phyloP scores from a whole-genome alignment of 2,329 filamentous ascomycete genomes.

The Colletotrichum karsti region DNA sequence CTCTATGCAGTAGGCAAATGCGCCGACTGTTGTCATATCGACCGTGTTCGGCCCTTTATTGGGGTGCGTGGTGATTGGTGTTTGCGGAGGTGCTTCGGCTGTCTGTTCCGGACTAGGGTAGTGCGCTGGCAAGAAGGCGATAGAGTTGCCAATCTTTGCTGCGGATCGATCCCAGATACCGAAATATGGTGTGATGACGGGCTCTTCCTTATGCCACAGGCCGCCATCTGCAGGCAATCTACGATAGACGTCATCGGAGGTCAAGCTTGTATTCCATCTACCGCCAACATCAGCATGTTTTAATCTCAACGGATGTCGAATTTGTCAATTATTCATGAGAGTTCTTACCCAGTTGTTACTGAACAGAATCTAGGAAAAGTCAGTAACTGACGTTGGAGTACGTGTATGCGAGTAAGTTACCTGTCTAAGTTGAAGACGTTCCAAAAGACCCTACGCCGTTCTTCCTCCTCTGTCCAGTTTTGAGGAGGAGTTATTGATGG shows the following conservation, averaged over 20 bases:
- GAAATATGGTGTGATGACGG: slow-evolving; percentile 51
- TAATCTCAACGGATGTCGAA: too few species aligned
- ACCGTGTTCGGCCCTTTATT: slow-evolving; percentile 24
- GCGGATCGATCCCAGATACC: slow-evolving; percentile 53
- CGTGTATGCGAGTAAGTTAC: slow-evolving; percentile 16
- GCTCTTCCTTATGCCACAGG: slow-evolving; percentile 48
- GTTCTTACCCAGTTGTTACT: slow-evolving; percentile 32
- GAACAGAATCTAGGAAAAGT: slow-evolving; percentile 31
- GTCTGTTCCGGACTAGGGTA: slow-evolving; percentile 36
- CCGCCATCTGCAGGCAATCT: slow-evolving; percentile 47
- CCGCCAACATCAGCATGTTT: too few species aligned
- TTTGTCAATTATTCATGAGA: too few species aligned
- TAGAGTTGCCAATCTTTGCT: slow-evolving; percentile 47
- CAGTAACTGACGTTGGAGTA: rapidly evolving
- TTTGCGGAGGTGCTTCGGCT: slow-evolving; percentile 25
- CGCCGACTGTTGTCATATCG: slow-evolving; percentile 49
- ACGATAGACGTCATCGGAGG: slow-evolving; percentile 39
- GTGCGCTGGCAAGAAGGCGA: slow-evolving; percentile 45
- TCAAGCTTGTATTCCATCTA: slow-evolving; percentile 43
- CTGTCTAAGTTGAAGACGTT: slow-evolving; percentile 42
- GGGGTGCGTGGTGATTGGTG: background rate
- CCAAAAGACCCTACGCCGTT: slow-evolving; percentile 42
- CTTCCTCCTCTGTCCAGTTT: slow-evolving; percentile 42
- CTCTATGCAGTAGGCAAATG: slow-evolving; percentile 56
- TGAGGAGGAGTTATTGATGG: slow-evolving; percentile 38